Conservation (phyloP, 2,329 filamentous ascomycete species). For the Mycocentrospora acerina region DNA sequence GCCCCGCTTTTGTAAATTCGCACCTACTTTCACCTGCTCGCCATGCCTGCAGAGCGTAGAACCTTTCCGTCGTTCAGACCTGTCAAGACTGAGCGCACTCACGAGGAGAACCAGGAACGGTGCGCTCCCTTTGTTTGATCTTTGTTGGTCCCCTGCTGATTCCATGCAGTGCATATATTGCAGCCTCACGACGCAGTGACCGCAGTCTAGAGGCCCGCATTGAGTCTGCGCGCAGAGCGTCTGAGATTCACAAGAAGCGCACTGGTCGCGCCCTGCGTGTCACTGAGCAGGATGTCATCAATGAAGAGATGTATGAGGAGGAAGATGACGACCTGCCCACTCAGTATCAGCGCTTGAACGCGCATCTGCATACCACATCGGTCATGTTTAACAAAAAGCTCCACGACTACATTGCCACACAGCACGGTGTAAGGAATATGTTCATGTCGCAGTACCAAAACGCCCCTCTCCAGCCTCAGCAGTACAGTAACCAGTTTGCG, state of each 20-base stretch:
- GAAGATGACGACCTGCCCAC: constrained; percentile 79
- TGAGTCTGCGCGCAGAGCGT: constrained; percentile 83
- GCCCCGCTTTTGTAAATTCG: constrained; percentile 6
- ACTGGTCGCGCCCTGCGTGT: constrained; percentile 82
- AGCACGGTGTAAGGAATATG: constrained; percentile 57
- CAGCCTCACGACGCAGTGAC: constrained; percentile 83
- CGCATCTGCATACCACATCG: constrained; percentile 62
- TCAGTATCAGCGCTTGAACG: constrained; percentile 64
- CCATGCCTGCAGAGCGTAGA: constrained; percentile 45
- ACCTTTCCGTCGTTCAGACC: constrained; percentile 40
- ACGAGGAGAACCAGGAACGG: constrained; percentile 79
- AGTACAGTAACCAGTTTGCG: constrained; percentile 18
- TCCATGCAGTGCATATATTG: constrained; percentile 75
- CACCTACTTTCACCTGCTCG: constrained; percentile 6
- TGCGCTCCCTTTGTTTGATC: constrained; percentile 29
- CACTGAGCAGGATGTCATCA: constrained; percentile 81
- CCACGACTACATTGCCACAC: constrained; percentile 59
- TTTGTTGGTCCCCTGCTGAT: constrained; percentile 10
- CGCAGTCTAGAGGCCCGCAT: constrained; percentile 84
- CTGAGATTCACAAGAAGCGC: constrained; percentile 85
- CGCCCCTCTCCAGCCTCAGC: constrained; percentile 13
- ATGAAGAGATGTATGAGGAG: constrained; percentile 96
- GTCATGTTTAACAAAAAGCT: constrained; percentile 63
- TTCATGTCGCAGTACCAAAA: constrained; percentile 35
- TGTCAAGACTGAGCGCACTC: constrained; percentile 70